Conservation (phyloP, 2,329 filamentous ascomycete species). For the Colletotrichum tamarilloi region DNA sequence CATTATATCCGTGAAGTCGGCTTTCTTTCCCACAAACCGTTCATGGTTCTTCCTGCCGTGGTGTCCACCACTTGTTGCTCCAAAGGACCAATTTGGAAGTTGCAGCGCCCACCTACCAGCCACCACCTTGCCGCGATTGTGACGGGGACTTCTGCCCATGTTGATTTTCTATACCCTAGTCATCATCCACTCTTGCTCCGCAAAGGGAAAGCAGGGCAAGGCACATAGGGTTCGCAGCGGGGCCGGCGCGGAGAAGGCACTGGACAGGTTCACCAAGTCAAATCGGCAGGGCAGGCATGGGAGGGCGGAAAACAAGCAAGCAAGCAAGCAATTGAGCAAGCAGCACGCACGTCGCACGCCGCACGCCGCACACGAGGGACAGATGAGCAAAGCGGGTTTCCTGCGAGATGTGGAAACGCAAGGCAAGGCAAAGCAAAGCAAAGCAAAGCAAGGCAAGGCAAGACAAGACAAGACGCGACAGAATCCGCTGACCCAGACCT, state of each 20-base stretch:
- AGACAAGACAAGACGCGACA: not conserved
- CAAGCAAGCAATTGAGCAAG: not conserved
- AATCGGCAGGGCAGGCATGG: not conserved
- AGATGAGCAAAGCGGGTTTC: not conserved
- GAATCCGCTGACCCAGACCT: not conserved
- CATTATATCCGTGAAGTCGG: not conserved
- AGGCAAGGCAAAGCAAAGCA: not conserved
- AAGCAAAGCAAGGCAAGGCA: not conserved
- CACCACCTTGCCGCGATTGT: not conserved
- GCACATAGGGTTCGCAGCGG: conserved; percentile 19
- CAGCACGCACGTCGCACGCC: not conserved
- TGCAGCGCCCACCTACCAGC: not conserved
- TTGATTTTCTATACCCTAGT: not conserved
- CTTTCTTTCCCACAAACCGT: not conserved
- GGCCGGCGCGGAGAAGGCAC: conserved; percentile 4
- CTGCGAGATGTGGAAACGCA: not conserved
- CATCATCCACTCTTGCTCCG: not conserved
- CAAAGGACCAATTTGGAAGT: not conserved
- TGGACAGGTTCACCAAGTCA: not conserved
- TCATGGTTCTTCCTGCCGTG: not conserved
- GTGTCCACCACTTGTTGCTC: not conserved
- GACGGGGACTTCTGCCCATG: not conserved
- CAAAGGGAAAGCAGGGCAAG: not conserved
- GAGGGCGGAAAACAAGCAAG: not conserved
- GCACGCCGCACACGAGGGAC: not conserved